A percentile compares a stretch with the other conserved stretches of the same genome.
These are phyloP conservation scores for Aureobasidium sp. DNA, from an alignment of 2,329 filamentous ascomycete species.

Conservation along the genomic window DNA sequence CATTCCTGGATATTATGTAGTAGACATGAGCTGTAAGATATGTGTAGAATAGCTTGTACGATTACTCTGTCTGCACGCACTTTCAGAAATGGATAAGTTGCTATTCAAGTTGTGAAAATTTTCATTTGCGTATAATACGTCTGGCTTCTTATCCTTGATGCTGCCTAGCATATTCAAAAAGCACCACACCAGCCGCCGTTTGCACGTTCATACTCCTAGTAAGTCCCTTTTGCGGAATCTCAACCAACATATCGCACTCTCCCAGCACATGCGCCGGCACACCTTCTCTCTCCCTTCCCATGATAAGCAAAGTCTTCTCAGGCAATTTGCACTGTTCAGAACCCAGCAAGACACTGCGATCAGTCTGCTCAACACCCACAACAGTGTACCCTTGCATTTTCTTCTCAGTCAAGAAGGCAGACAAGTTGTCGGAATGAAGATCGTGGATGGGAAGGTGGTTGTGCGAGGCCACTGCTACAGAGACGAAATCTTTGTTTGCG, in stretches of 20 bases:
- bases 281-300: conserved; percentile 47
- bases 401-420: conserved; percentile 34
- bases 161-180: conserved; percentile 47
- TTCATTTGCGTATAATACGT: too few species aligned
- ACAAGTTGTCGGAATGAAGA: conserved; percentile 22
- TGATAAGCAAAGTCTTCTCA: conserved; percentile 34
- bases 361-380: conserved; percentile 50
- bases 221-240: conserved; percentile 46
- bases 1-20: background rate
- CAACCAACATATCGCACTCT: conserved; percentile 46
- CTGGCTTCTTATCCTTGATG: conserved; percentile 11
- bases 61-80: too few species aligned
- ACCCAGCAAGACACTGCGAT: conserved; percentile 41
- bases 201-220: conserved; percentile 51
- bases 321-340: conserved; percentile 26
- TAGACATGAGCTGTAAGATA: background rate
- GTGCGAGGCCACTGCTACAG: conserved; percentile 44
- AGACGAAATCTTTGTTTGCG: conserved; percentile 43
- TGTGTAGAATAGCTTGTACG: background rate
- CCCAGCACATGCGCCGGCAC: conserved; percentile 42
- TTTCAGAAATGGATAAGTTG: too few species aligned
- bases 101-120: too few species aligned
- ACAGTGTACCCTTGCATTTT: conserved; percentile 43
- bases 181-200: conserved; percentile 45
- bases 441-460: conserved; percentile 42